A percentile compares a stretch with the other conserved stretches of the same genome.
phyloP scores from a whole-genome alignment of 306 rosid species.

The Mucuna pruriens region DNA sequence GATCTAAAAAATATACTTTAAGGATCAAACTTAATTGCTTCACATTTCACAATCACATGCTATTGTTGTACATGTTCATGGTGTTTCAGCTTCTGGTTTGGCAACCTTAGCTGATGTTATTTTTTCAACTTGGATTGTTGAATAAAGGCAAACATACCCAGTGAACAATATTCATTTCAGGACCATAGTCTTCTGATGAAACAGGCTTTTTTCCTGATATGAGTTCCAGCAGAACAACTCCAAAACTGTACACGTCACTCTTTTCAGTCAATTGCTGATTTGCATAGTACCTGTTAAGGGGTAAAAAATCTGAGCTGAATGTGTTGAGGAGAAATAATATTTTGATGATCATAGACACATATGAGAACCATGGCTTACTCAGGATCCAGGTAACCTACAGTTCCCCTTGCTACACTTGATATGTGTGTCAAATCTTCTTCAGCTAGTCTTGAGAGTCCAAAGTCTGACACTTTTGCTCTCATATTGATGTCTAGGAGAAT shows the following conservation, averaged over 20 bases:
- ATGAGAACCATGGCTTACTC: conserved; percentile 66
- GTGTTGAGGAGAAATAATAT: conserved; percentile 24
- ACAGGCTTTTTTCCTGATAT: conserved; percentile 90
- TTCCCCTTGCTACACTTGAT: conserved; percentile 94
- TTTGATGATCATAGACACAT: conserved; percentile 17
- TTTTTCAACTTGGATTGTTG: conserved; percentile 19
- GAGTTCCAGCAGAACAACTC: conserved; percentile 89
- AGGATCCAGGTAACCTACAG: conserved; percentile 95
- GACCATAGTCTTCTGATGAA: conserved; percentile 83
- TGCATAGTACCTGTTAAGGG: conserved; percentile 79
- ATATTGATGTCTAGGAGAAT: conserved; percentile 91
- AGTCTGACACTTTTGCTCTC: conserved; percentile 98
- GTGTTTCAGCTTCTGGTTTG: conserved; percentile 6
- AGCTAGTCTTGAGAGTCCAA: conserved; percentile 89
- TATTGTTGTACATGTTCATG: neutral
- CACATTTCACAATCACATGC: neutral
- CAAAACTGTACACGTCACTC: conserved; percentile 95
- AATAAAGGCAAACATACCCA: conserved; percentile 65
- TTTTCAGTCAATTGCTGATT: conserved; percentile 90
- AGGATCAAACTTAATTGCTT: neutral
- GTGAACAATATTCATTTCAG: conserved; percentile 92
- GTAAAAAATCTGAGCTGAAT: conserved; percentile 15
- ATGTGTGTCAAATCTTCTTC: conserved; percentile 96
- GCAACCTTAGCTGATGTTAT: neutral
- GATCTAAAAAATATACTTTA: neutral